These are phyloP conservation scores for Kodamaea lidongshanica DNA, from an alignment of 805 yeast species.

Conservation along the genomic window DNA sequence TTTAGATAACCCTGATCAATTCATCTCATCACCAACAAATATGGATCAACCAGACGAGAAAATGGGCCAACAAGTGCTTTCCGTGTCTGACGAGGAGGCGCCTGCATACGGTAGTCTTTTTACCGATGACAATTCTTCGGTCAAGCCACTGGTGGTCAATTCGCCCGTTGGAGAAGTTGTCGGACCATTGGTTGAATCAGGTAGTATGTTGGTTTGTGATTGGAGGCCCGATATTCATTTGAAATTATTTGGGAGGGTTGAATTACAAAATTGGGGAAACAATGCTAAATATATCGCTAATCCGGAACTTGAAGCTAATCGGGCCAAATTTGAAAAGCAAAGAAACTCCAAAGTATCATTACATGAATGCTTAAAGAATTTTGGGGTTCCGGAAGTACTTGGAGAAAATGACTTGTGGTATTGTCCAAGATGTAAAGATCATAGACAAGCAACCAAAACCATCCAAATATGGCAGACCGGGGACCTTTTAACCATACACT, in stretches of 20 bases:
- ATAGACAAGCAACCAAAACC: conserved; percentile 83
- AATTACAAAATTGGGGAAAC: conserved; percentile 49
- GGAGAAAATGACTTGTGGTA: conserved; percentile 92
- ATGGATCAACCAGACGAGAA: too few species aligned
- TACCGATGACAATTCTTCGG: too few species aligned
- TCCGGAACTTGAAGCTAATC: conserved; percentile 47
- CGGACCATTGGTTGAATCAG: too few species aligned
- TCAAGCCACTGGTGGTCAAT: too few species aligned
- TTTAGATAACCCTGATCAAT: too few species aligned
- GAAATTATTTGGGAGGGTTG: conserved; percentile 47
- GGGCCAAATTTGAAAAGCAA: conserved; percentile 27
- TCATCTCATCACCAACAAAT: too few species aligned
- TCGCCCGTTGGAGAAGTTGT: too few species aligned
- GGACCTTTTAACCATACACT: conserved; percentile 80
- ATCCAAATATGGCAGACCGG: conserved; percentile 93
- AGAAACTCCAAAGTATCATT: conserved; percentile 46
- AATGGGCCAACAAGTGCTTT: too few species aligned
- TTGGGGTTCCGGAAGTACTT: conserved; percentile 75
- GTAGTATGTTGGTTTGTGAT: conserved; percentile 55
- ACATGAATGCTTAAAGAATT: conserved; percentile 67
- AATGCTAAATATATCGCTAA: conserved; percentile 39
- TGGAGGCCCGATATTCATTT: conserved; percentile 51
- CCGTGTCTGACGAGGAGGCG: too few species aligned
- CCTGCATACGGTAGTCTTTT: conserved; percentile 1
- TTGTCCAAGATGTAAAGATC: conserved; percentile 85